Base-by-base conservation (phyloP, 768 basidiomycete species). In the Lactarius hatsudake region DNA sequence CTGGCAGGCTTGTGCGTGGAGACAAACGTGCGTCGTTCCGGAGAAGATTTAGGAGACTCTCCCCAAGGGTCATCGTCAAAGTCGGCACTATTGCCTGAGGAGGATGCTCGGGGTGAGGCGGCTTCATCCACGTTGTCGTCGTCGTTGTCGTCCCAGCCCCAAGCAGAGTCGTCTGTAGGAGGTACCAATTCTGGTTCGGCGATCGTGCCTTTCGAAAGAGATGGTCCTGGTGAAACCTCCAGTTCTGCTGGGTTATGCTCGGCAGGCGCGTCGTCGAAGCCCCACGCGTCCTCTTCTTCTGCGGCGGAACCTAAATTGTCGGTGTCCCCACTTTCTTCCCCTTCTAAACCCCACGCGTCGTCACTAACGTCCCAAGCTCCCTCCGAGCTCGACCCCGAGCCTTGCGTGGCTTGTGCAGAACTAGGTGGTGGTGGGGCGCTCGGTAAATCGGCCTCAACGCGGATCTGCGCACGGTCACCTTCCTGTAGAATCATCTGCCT, bases 111-210 rank as follows among this genome's bases (percentile, higher is more conserved):
- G 15, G 67, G 54, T 43, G 67, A 61, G 26, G 57, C 42, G 20
- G 58, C 32, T 36, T 30, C 60, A 26, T 77, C 61, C 15, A 63
- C 34, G 4, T 73, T 68, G 57, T 76, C 79, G 15, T 76, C 79
- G 15, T 80, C 81, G 36, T 86, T 85, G 51, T 86, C 85, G 45
- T 90, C 87, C 87, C 87, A 91, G 2, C 87, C 92, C 91, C 92
- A 93, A 0, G 89, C 86, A 71, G 84, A 76, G 69, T 85, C 83
- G 17, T 73, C 73, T 10, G 72, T 71, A 3, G 36, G 68, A 12
- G 61, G 58, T 12, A 17, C 60, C 3, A 59, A 34, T 43, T 81
- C 81, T 5, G 73, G 60, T 32, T 73, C 71, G 18, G 67, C 5
- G 8, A n/a, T 32, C 40, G 23, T 43, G 12, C 58, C 38, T 60